Percentiles rank a stretch among this genome's conserved stretches.
phyloP scores from a whole-genome alignment of 2,329 filamentous ascomycete species.

The Aureobasidium sp. region DNA sequence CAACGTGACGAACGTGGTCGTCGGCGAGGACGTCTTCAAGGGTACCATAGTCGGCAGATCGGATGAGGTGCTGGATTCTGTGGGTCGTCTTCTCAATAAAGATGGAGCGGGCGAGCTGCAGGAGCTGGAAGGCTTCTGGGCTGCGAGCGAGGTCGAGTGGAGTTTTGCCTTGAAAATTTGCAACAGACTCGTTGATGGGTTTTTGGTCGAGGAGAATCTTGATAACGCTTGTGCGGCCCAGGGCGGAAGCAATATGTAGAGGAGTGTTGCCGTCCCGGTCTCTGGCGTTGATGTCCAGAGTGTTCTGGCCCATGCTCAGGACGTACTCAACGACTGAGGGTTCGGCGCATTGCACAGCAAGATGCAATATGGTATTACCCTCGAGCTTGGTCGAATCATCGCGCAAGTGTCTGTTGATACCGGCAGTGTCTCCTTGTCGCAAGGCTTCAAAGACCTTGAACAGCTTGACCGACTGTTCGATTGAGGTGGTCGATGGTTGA shows the following conservation, averaged over 20 bases:
- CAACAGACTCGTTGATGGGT: conserved; percentile 78
- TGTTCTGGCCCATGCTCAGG: conserved; percentile 52
- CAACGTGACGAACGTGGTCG: conserved; percentile 70
- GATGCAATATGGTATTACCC: conserved; percentile 83
- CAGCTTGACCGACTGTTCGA: conserved; percentile 90
- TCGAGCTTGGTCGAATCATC: conserved; percentile 49
- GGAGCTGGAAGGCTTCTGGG: conserved; percentile 89
- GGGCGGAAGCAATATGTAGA: conserved; percentile 75
- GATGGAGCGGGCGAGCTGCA: conserved; percentile 82
- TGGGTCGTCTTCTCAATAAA: conserved; percentile 82
- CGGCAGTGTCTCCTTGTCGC: conserved; percentile 80
- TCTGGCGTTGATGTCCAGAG: conserved; percentile 75
- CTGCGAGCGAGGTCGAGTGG: conserved; percentile 84
- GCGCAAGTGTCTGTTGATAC: conserved; percentile 78
- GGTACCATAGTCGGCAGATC: conserved; percentile 63
- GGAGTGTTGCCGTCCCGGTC: conserved; percentile 94
- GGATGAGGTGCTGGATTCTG: conserved; percentile 74
- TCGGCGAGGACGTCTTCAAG: conserved; percentile 79
- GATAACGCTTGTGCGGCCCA: conserved; percentile 75
- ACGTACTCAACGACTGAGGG: conserved; percentile 88
- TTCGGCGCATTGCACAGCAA: conserved; percentile 94
- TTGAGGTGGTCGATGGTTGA: conserved; percentile 33
- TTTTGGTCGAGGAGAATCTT: conserved; percentile 74
- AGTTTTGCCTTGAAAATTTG: conserved; percentile 77
- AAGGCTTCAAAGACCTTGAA: conserved; percentile 92